Evolutionary conservation across 768 basidiomycete species (phyloP), one percentile per base, ranked within the genome.

Genomic region (Russula dissimulans): DNA sequence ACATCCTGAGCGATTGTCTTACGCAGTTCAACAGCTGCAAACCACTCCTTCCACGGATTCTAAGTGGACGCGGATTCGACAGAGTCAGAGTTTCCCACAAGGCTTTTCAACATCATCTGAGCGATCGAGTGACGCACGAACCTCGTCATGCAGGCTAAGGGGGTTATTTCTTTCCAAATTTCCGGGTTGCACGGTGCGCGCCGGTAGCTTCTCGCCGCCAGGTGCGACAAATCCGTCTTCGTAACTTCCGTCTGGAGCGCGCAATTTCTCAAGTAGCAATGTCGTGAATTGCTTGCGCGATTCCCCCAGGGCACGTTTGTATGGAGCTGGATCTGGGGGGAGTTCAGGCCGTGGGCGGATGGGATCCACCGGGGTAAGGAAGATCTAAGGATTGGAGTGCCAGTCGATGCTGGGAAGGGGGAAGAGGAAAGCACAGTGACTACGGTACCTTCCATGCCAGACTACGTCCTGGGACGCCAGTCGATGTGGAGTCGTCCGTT

Each of bases 11-110:
- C 74, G 50, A 99, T 97, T 12, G 84, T 90, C 70, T 87, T 93
- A 39, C 94, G 80, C 42, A 97, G 76, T 60, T 98, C 97, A 17
- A 94, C 79, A 43, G 92, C 82, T 32, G 84, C 77, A 71, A 97
- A 99, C 91, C 93, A 98, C 49, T 84, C 82, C 66, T 84, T 88
- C 97, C 97, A 99, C 10, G 95, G 95, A 72, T 95, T 97, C 85
- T 95, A 46, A 63, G 51, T 8, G 58, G 57, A 29, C 42, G 43
- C 11, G 54, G 47, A 32, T 48, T 44, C 29, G 49, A 51, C 38
- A n/a, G 18, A 22, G 31, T 38, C 17, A 47, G 32, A 36, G 42
- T 17, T 38, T 41, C 17, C 32, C 5, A 44, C 26, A 18, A 7
- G 17, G 41, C 42, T 17, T 36, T 2, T 26, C 22, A 2, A 36